Base-by-base conservation (phyloP, 1,139 yeast species). In the Meyerozyma carpophila region DNA sequence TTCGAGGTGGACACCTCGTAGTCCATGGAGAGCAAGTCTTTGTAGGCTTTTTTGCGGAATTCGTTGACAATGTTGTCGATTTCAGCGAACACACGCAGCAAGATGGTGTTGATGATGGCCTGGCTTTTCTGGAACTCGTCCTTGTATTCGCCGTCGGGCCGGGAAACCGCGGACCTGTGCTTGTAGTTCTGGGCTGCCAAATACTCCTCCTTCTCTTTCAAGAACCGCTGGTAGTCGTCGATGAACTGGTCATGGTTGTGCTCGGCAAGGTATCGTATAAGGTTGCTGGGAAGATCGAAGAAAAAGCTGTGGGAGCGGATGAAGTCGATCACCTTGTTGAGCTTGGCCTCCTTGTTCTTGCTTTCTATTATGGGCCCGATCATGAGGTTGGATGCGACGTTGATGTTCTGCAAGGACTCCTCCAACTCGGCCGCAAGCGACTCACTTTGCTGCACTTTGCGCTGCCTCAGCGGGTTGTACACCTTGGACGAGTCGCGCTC, bases 301-400 rank as follows among this genome's bases (percentile, higher is more conserved):
- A 89, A 72, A 46, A 75, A 75, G 44, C 73, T 74, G 59, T 89
- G 79, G 38, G 73, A 69, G 41, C 81, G 81, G 18, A 90, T 72
- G 47, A 86, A 77, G 26, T 77, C 77, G 45, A 86, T 70, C 13
- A 95, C 77, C 32, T 73, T 73, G 41, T 71, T 66, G 42, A 87
- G 70, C 49, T 84, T 81, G 20, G 69, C 66, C 50, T 85, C 87
- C 52, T 79, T 81, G 8, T 72, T 66, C 46, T 80, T 76, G 44
- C 81, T 79, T 42, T 84, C 84, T 44, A 83, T 63, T 6, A 91
- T 79, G 0, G 98, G 98, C 49, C 90, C 80, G 50, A 89, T 76
- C 59, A 84, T 69, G 48, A 82, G 68, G 1, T 88, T 73, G 0
- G 91, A 84, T n/a, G 79, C 74, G 39, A 75, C 66, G 44, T 77